Evolutionary conservation across 805 yeast genomes (phyloP).

Genomic region (Metschnikowia colocasiae): DNA sequence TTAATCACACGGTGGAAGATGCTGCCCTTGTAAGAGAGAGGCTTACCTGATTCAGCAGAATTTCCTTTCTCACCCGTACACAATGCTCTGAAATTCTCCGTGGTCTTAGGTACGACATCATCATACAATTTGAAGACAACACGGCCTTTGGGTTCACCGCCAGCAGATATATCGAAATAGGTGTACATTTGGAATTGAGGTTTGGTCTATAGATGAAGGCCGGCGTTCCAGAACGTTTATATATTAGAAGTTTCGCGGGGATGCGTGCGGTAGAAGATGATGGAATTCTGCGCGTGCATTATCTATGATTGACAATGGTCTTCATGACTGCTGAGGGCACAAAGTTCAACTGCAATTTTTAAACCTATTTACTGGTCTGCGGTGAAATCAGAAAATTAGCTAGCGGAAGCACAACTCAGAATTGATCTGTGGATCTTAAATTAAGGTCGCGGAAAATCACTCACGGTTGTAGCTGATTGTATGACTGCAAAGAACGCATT

Average conservation of each 20-base stretch:
- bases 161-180: conserved; percentile 76
- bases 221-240: not conserved
- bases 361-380: not conserved
- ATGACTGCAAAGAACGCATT: not conserved
- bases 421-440: not conserved
- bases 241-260: conserved; percentile 5
- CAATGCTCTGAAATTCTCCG: conserved; percentile 83
- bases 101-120: conserved; percentile 80
- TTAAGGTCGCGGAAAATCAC: not conserved
- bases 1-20: conserved; percentile 89
- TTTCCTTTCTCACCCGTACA: conserved; percentile 85
- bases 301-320: not conserved
- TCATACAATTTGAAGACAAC: conserved; percentile 69
- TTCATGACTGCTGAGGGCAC: not conserved
- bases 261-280: not conserved
- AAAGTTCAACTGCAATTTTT: not conserved
- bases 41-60: conserved; percentile 54
- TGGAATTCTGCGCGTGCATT: conserved; percentile 5
- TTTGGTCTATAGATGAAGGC: not conserved
- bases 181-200: conserved; percentile 33
- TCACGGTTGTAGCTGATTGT: not conserved
- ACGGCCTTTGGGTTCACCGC: conserved; percentile 67
- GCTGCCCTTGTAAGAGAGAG: conserved; percentile 76
- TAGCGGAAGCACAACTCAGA: not conserved
- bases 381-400: not conserved